These are phyloP conservation scores for Citropsis articulata DNA, from an alignment of 345 rosid species.

Conservation along the genomic window DNA sequence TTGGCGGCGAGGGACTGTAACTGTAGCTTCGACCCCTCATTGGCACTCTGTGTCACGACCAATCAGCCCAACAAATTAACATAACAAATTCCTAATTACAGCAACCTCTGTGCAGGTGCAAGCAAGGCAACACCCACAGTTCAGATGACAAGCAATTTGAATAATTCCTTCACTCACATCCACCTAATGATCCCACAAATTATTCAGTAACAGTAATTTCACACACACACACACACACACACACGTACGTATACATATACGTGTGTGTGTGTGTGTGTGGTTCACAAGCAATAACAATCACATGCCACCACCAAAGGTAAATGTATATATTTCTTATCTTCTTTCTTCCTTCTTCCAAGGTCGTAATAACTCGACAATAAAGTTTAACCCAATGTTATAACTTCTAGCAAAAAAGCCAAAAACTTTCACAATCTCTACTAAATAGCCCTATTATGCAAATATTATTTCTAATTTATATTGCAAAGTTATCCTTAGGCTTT, in stretches of 20 bases:
- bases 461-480: background rate
- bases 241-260: too few relatives aligned
- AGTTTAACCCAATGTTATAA: background rate
- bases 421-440: background rate
- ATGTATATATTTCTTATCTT: background rate
- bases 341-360: background rate
- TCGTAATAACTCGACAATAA: background rate
- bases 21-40: conserved; percentile 81
- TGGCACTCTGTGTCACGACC: conserved; percentile 10
- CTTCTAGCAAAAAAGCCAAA: background rate
- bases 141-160: background rate
- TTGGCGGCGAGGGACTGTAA: conserved; percentile 86
- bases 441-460: background rate
- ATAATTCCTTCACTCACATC: background rate
- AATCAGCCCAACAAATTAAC: background rate
- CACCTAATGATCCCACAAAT: background rate
- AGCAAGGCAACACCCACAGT: background rate
- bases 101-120: background rate
- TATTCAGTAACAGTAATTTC: background rate
- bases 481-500: background rate
- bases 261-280: too few relatives aligned
- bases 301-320: background rate
- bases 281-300: background rate
- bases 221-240: too few relatives aligned
- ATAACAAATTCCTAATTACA: background rate